Percentiles rank a stretch among this genome's conserved stretches.
Evolutionary conservation across 345 rosid species (phyloP).

Genomic region (Aquilaria sinensis): DNA sequence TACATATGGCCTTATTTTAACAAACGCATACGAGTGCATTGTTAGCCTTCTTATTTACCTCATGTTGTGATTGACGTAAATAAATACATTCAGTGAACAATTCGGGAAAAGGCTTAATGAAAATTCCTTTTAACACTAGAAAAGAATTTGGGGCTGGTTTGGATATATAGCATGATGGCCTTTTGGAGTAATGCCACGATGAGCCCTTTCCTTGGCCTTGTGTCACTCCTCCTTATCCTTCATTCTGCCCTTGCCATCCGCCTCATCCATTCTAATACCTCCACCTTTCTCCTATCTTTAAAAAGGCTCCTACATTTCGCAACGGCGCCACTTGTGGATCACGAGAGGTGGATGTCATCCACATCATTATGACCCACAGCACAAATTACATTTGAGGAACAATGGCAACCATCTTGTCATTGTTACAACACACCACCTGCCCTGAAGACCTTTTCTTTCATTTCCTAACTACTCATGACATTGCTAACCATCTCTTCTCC

Average conservation of each 20-base stretch:
- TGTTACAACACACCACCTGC: slow-evolving; percentile 36
- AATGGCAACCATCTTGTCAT: slow-evolving; percentile 34
- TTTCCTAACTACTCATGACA: slow-evolving; percentile 20
- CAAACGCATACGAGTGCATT: no score
- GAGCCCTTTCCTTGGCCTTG: not conserved
- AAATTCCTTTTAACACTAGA: no score
- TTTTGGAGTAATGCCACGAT: no score
- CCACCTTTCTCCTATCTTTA: slow-evolving; percentile 22
- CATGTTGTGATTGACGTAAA: no score
- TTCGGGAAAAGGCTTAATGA: no score
- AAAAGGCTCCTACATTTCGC: slow-evolving; percentile 37
- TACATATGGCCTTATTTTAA: no score
- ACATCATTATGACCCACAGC: slow-evolving; percentile 39
- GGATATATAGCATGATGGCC: no score
- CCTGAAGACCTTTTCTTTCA: slow-evolving; percentile 36
- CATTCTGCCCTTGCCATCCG: slow-evolving; percentile 5
- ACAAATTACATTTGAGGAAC: slow-evolving; percentile 39
- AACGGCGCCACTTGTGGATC: slow-evolving; percentile 26
- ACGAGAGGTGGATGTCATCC: slow-evolving; percentile 16
- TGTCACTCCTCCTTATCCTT: slow-evolving; percentile 22
- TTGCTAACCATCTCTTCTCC: slow-evolving; percentile 18
- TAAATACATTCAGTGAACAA: no score
- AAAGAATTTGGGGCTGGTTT: no score
- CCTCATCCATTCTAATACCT: slow-evolving; percentile 22
- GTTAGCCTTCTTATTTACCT: no score